Evolutionary conservation across 2,329 filamentous ascomycete genomes (phyloP).

Genomic region (Xylaria sp.): DNA sequence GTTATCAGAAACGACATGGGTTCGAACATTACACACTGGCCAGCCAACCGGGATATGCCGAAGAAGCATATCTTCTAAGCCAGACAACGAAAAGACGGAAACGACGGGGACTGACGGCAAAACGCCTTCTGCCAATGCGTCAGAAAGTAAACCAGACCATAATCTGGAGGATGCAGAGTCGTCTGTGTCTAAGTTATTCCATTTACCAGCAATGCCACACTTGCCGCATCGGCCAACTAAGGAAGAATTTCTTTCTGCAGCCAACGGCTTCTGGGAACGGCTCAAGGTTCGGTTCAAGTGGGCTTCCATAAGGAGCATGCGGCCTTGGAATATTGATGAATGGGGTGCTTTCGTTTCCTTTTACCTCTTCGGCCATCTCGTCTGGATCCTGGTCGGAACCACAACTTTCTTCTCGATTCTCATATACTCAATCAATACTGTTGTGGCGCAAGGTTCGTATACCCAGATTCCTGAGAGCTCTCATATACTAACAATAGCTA

Average conservation of each 20-base stretch:
- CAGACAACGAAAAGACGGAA: conserved; percentile 25
- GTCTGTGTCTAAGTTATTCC: conserved; percentile 55
- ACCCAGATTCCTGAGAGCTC: background rate
- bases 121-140: conserved; percentile 10
- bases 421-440: conserved; percentile 89
- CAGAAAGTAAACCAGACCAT: conserved; percentile 19
- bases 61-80: conserved; percentile 32
- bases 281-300: conserved; percentile 93
- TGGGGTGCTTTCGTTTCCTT: conserved; percentile 92
- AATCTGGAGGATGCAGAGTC: conserved; percentile 26
- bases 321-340: conserved; percentile 93
- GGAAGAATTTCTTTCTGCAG: conserved; percentile 85
- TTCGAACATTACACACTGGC: conserved; percentile 31
- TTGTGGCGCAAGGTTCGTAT: conserved; percentile 78
- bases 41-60: conserved; percentile 22
- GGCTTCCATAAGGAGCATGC: conserved; percentile 88
- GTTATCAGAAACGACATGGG: conserved; percentile 36
- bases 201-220: conserved; percentile 49
- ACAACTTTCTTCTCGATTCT: conserved; percentile 94
- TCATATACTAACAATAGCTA: conserved; percentile 32
- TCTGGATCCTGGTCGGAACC: conserved; percentile 94
- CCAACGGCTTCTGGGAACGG: conserved; percentile 87
- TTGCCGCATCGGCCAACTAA: conserved; percentile 86
- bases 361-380: conserved; percentile 86
- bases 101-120: conserved; percentile 21